phyloP scores from a whole-genome alignment of 2,329 filamentous ascomycete genomes.

The Ophiostoma quercus region DNA sequence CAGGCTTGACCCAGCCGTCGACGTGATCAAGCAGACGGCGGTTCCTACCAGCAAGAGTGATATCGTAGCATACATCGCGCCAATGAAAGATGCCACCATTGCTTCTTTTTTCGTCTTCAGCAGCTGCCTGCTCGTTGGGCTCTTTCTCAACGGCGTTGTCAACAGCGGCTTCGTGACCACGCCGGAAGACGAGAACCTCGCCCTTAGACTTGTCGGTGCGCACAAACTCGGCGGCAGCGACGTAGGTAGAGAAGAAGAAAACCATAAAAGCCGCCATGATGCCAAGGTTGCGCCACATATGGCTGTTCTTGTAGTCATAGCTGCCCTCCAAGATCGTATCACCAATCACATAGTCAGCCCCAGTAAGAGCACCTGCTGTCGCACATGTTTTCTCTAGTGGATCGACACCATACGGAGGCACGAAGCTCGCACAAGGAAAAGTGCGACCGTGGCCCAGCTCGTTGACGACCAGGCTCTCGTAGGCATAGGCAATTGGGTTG shows the following conservation, averaged over 20 bases:
- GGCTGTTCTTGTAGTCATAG: conserved; percentile 52
- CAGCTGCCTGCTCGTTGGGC: conserved; percentile 32
- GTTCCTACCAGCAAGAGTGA: conserved; percentile 71
- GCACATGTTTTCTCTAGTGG: conserved; percentile 49
- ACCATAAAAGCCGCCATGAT: conserved; percentile 60
- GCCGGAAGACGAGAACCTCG: conserved; percentile 68
- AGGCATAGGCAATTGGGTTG: conserved; percentile 72
- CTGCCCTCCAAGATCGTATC: conserved; percentile 48
- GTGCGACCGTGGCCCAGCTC: conserved; percentile 62
- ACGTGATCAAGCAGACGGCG: conserved; percentile 78
- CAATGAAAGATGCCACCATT: conserved; percentile 64
- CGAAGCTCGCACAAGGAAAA: conserved; percentile 48
- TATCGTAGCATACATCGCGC: conserved; percentile 72
- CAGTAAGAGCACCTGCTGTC: conserved; percentile 50
- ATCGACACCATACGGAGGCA: conserved; percentile 42
- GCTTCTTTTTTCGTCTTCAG: conserved; percentile 32
- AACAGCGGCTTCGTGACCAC: conserved; percentile 55
- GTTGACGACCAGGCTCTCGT: conserved; percentile 75
- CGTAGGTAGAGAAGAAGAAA: conserved; percentile 56
- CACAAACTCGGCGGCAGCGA: conserved; percentile 59
- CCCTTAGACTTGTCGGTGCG: conserved; percentile 65
- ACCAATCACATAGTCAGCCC: conserved; percentile 34
- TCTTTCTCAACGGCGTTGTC: conserved; percentile 30
- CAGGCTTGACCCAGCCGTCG: conserved; percentile 90
- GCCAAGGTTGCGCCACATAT: conserved; percentile 68